phyloP scores from a whole-genome alignment of 208 protist genomes.

The Leishmania gerbilli region DNA sequence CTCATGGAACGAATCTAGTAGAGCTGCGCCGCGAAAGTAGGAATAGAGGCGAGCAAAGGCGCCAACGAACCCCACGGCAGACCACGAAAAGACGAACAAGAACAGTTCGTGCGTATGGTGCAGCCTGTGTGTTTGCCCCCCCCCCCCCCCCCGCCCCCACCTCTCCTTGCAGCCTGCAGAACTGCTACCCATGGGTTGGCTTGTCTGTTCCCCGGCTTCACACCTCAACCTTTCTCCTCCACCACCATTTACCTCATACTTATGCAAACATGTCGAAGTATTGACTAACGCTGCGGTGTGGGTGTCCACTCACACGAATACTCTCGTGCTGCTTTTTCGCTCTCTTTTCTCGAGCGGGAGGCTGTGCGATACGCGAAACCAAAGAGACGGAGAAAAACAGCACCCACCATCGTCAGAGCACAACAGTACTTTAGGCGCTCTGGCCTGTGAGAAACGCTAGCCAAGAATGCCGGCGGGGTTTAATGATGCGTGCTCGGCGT shows the following conservation, averaged over 20 bases:
- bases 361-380: not conserved
- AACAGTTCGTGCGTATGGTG: not conserved
- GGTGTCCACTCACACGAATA: not conserved
- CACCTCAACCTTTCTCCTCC: not conserved
- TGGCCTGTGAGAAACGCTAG: not conserved
- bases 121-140: not conserved
- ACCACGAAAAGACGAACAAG: not conserved
- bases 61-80: not conserved
- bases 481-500: conserved; percentile 48
- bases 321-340: not conserved
- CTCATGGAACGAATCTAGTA: not conserved
- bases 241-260: not conserved
- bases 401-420: not conserved
- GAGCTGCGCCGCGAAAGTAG: not conserved
- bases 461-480: conserved; percentile 32
- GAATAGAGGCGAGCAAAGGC: not conserved
- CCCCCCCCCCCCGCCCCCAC: too few relatives aligned
- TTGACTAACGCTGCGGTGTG: not conserved
- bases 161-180: not conserved
- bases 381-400: not conserved
- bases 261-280: not conserved
- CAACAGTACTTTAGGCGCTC: conserved; percentile 6
- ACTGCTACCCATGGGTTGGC: not conserved
- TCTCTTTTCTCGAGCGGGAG: not conserved
- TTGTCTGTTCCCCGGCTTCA: not conserved